These are phyloP conservation scores for Madurella mycetomatis DNA, from an alignment of 2,329 filamentous ascomycete species.

Conservation along the genomic window DNA sequence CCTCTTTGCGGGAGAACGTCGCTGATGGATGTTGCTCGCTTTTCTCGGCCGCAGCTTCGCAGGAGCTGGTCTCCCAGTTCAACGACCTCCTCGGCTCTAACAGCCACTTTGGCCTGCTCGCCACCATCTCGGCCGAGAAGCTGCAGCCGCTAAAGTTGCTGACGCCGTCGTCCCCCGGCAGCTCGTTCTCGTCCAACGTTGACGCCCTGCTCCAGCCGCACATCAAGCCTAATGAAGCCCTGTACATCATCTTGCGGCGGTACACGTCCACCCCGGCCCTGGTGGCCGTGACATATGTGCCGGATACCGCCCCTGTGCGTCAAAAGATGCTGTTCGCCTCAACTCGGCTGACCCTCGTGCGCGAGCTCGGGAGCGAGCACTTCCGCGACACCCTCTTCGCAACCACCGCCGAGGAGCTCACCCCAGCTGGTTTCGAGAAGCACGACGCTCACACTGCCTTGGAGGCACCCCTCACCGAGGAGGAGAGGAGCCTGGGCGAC, in stretches of 20 bases:
- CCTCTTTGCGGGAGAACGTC: not conserved
- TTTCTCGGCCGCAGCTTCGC: slow-evolving; percentile 53
- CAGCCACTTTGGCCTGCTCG: slow-evolving; percentile 64
- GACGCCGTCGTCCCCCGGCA: slow-evolving; percentile 48
- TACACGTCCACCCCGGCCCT: slow-evolving; percentile 55
- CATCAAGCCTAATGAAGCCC: slow-evolving; percentile 61
- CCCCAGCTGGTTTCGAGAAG: slow-evolving; percentile 62
- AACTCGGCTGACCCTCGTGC: slow-evolving; percentile 68
- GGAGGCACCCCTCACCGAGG: slow-evolving; percentile 70
- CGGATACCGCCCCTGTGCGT: slow-evolving; percentile 71
- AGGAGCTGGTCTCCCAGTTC: slow-evolving; percentile 73
- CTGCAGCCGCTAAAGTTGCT: slow-evolving; percentile 56
- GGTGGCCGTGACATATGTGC: slow-evolving; percentile 72
- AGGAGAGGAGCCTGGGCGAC: slow-evolving; percentile 66
- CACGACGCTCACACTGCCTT: slow-evolving; percentile 64
- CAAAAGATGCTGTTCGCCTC: slow-evolving; percentile 85
- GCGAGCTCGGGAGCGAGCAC: slow-evolving; percentile 73
- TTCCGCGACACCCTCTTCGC: slow-evolving; percentile 74
- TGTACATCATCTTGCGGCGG: slow-evolving; percentile 72
- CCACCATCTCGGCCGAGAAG: slow-evolving; percentile 64
- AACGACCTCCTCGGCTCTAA: slow-evolving; percentile 59
- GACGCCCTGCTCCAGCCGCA: slow-evolving; percentile 53
- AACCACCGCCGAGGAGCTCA: slow-evolving; percentile 66
- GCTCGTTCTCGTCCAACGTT: slow-evolving; percentile 64
- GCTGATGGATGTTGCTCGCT: not conserved